Percentiles rank a stretch among this genome's conserved stretches.
phyloP scores from a whole-genome alignment of 257 asterid species.

The Penstemon newberryi region DNA sequence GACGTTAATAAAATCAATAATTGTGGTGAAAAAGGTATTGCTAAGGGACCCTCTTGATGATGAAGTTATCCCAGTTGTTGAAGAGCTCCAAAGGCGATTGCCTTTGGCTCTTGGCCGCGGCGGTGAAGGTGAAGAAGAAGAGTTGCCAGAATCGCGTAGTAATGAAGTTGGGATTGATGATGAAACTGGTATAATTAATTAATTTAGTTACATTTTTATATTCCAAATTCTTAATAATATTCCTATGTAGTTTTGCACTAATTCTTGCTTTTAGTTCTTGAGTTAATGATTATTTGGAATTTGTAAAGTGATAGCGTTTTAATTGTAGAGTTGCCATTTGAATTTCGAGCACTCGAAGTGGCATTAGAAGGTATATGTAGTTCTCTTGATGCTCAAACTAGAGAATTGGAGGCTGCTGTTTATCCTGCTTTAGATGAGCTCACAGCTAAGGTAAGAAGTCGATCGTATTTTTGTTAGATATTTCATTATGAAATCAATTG shows the following conservation, averaged over 20 bases:
- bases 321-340: constrained; percentile 71
- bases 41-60: constrained; percentile 83
- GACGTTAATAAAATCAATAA: neutral
- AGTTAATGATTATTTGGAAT: neutral
- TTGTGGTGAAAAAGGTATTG: constrained; percentile 47
- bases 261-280: neutral
- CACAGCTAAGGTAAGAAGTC: constrained; percentile 64
- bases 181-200: constrained; percentile 41
- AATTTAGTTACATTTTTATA: no score
- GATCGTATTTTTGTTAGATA: no score
- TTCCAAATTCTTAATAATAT: neutral
- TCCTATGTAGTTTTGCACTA: neutral
- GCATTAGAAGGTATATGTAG: constrained; percentile 85
- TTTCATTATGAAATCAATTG: neutral
- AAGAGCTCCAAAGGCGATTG: constrained; percentile 80
- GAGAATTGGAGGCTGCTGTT: constrained; percentile 82
- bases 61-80: constrained; percentile 68
- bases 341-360: constrained; percentile 91
- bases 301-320: neutral
- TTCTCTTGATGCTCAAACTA: constrained; percentile 73
- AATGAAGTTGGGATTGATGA: constrained; percentile 46
- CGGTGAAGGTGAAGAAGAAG: constrained; percentile 74
- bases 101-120: constrained; percentile 50
- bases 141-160: constrained; percentile 38
- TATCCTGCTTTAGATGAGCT: constrained; percentile 94